phyloP scores from a whole-genome alignment of 192 early-diverging fungal genomes.

The Entomortierella beljakovae region DNA sequence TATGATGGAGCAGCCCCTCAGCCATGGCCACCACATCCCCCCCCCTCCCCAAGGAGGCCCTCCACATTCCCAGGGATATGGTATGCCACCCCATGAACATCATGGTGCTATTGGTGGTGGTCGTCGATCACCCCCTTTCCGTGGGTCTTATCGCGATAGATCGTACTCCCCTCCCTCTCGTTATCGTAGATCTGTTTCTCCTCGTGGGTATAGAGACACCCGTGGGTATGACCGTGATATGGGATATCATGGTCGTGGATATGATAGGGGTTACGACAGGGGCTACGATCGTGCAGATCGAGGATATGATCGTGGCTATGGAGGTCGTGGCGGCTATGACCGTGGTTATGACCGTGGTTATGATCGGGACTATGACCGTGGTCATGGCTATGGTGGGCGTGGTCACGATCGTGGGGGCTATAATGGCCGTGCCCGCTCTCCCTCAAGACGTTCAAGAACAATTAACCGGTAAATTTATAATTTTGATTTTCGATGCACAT shows the following conservation, averaged over 20 bases:
- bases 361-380: conserved; percentile 41
- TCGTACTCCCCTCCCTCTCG: conserved; percentile 57
- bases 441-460: conserved; percentile 58
- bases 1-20: conserved; percentile 36
- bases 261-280: conserved; percentile 48
- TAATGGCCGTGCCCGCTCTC: conserved; percentile 56
- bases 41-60: not conserved
- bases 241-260: conserved; percentile 22
- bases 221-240: conserved; percentile 50
- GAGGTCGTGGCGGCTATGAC: conserved; percentile 20
- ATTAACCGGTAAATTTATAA: conserved; percentile 54
- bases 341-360: conserved; percentile 40
- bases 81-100: conserved; percentile 17
- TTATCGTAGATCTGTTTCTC: conserved; percentile 52
- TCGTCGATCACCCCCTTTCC: conserved; percentile 32
- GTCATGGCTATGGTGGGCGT: conserved; percentile 14
- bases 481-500: conserved; percentile 2
- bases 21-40: conserved; percentile 11
- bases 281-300: conserved; percentile 38
- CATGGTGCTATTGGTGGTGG: conserved; percentile 11
- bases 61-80: conserved; percentile 22
- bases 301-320: conserved; percentile 24
- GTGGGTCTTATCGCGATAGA: conserved; percentile 38
- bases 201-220: conserved; percentile 48
- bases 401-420: conserved; percentile 57